Percentiles rank a stretch among this genome's conserved stretches.
Evolutionary conservation across 2,329 filamentous ascomycete species (phyloP).

Genomic region (Fusarium euwallaceae): DNA sequence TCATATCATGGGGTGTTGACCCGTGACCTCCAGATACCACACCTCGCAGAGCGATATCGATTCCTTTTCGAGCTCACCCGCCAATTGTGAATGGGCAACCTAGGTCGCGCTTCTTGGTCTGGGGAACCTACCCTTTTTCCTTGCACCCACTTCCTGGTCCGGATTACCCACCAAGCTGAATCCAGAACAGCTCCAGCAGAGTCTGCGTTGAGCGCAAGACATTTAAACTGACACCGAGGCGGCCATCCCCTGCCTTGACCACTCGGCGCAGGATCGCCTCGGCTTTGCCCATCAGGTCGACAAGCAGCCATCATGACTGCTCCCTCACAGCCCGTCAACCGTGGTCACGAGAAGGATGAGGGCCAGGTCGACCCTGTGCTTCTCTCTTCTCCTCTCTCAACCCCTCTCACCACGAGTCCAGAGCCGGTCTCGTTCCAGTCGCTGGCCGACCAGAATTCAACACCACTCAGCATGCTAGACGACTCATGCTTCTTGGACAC

Average conservation of each 20-base stretch:
- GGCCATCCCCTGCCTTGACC: slow-evolving; percentile 29
- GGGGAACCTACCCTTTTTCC: slow-evolving; percentile 14
- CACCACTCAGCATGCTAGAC: slow-evolving; percentile 48
- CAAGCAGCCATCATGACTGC: slow-evolving; percentile 36
- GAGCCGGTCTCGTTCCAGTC: slow-evolving; percentile 47
- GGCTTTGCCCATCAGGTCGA: slow-evolving; percentile 19
- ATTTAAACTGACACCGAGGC: slow-evolving; percentile 37
- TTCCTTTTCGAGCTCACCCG: neutral
- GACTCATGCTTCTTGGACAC: slow-evolving; percentile 42
- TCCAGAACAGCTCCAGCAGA: slow-evolving; percentile 10
- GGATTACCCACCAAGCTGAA: slow-evolving; percentile 10
- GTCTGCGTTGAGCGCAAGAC: slow-evolving; percentile 15
- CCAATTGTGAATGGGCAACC: slow-evolving; percentile 12
- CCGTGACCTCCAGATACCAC: slow-evolving; percentile 41
- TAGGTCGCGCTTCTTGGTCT: neutral
- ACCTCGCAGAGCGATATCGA: slow-evolving; percentile 32
- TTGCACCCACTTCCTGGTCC: slow-evolving; percentile 33
- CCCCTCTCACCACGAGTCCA: slow-evolving; percentile 44
- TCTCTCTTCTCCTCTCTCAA: slow-evolving; percentile 45
- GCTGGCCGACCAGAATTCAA: slow-evolving; percentile 47
- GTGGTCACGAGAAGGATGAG: slow-evolving; percentile 39
- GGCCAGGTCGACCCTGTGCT: slow-evolving; percentile 27
- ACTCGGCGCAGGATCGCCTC: slow-evolving; percentile 30
- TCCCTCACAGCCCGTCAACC: slow-evolving; percentile 15
- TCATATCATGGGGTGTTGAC: slow-evolving; percentile 45